phyloP scores from a whole-genome alignment of 2,329 filamentous ascomycete species.

The Coniella lustricola region DNA sequence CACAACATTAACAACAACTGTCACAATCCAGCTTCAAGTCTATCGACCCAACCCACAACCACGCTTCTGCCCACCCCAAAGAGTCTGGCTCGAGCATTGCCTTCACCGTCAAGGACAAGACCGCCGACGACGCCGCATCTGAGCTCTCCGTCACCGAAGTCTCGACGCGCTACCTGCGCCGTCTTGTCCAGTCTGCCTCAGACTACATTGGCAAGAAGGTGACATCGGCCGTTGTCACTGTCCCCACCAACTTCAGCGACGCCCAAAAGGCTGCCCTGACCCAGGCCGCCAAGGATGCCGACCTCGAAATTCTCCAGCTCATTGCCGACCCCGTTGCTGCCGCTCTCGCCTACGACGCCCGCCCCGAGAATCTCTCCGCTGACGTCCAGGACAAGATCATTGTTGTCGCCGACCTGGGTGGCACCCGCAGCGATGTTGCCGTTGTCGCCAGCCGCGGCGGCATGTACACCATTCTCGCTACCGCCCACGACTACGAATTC shows the following conservation, averaged over 20 bases:
- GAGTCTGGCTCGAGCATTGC: constrained; percentile 65
- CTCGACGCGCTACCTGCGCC: constrained; percentile 75
- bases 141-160: constrained; percentile 73
- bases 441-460: constrained; percentile 87
- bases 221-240: constrained; percentile 87
- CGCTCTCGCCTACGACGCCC: constrained; percentile 84
- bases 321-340: constrained; percentile 88
- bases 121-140: constrained; percentile 53
- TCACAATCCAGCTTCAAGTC: constrained; percentile 63
- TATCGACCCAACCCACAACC: constrained; percentile 92
- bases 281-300: constrained; percentile 71
- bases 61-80: constrained; percentile 84
- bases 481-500: constrained; percentile 91
- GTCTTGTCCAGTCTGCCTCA: constrained; percentile 73
- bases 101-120: constrained; percentile 78
- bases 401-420: constrained; percentile 87
- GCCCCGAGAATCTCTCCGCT: constrained; percentile 52
- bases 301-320: constrained; percentile 84
- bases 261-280: constrained; percentile 76
- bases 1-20: constrained; percentile 15
- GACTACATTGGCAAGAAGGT: constrained; percentile 91
- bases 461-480: constrained; percentile 92
- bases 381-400: constrained; percentile 77
- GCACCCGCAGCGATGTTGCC: constrained; percentile 84
- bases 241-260: constrained; percentile 89